These are phyloP conservation scores for Aspergillus cristatus DNA, from an alignment of 495 filamentous ascomycete species.

Conservation along the genomic window DNA sequence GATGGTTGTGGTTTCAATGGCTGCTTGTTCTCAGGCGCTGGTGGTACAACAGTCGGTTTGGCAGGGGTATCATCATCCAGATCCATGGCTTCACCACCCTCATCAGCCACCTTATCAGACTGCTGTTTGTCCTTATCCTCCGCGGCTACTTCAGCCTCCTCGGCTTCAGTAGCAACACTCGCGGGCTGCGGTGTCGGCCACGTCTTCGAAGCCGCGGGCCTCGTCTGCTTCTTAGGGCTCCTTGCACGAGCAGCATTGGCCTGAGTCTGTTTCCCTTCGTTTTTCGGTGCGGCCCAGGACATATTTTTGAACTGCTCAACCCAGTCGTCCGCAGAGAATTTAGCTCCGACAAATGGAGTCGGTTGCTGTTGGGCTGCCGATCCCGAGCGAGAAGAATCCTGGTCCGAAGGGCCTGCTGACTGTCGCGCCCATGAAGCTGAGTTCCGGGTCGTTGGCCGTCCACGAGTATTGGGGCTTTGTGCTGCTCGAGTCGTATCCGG, in stretches of 20 bases:
- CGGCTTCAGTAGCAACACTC: constrained; percentile 34
- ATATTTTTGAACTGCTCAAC: constrained; percentile 51
- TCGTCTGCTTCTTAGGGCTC: constrained; percentile 29
- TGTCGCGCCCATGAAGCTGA: constrained; percentile 7
- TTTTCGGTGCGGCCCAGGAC: constrained; percentile 37
- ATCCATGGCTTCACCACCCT: constrained; percentile 39
- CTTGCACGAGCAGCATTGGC: constrained; percentile 20
- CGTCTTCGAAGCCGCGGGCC: constrained; percentile 14
- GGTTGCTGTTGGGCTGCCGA: constrained; percentile 15
- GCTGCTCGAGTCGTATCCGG: constrained; percentile 25
- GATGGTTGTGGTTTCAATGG: constrained; percentile 13
- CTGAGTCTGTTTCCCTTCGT: constrained; percentile 18
- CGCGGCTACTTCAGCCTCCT: constrained; percentile 18
- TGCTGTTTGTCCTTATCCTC: constrained; percentile 12
- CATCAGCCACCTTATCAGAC: constrained; percentile 5
- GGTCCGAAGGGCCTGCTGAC: constrained; percentile 5
- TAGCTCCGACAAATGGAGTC: constrained; percentile 31
- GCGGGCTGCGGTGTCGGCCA: constrained; percentile 24
- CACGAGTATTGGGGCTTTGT: constrained; percentile 25
- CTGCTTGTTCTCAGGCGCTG: constrained; percentile 3
- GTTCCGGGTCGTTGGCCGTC: constrained; percentile 14
- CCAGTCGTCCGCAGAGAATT: constrained; percentile 62
- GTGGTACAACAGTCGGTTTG: constrained; percentile 3
- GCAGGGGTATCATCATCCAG: constrained; percentile 32
- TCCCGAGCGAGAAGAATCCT: constrained; percentile 9